Evolutionary conservation across 1,284 basidiomycete genomes (phyloP), one percentile per base, ranked within the genome.

Genomic region (Flammula alnicola): DNA sequence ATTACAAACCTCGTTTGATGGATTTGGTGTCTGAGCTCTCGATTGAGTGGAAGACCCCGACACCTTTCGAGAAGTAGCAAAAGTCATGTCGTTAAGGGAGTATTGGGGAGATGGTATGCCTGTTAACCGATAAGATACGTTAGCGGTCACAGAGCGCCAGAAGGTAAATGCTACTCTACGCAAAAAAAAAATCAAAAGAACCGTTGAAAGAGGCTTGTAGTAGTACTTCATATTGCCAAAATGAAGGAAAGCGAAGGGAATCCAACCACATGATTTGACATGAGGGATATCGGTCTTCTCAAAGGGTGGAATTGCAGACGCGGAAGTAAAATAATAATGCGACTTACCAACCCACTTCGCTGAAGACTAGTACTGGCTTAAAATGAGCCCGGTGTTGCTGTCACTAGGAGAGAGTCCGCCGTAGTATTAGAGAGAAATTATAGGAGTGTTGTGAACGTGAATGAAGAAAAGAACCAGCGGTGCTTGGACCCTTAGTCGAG

Each of bases 391-490:
- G n/a, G 9, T 32, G 31, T n/a, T n/a, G n/a, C n/a, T n/a, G n/a
- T n/a, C n/a, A n/a, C n/a, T n/a, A n/a, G n/a, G n/a, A n/a, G n/a
- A n/a, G n/a, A n/a, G n/a, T n/a, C n/a, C n/a, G n/a, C n/a, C 11
- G 37, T 26, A 25, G 37, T 39, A 25, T 39, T 39, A 44, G 22
- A 4, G 22, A 20, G 22, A 26, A 12, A 17, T 37, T 20, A 19
- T 19, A 41, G 39, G 12, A 41, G 26, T 8, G 22, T 22, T 31
- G 36, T 38, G 44, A 36, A 17, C 11, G 16, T 31, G 44, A n/a
- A 44, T 41, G 32, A 32, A 54, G 46, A 52, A 54, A 54, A 45
- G 44, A 35, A 78, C 73, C 12, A 74, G 58, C 56, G 77, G 75
- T 43, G 65, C 63, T 72, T 73, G 52, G 23, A 59, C 54, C 56